phyloP scores from a whole-genome alignment of 2,329 filamentous ascomycete species.

The Zalaria obscura region DNA sequence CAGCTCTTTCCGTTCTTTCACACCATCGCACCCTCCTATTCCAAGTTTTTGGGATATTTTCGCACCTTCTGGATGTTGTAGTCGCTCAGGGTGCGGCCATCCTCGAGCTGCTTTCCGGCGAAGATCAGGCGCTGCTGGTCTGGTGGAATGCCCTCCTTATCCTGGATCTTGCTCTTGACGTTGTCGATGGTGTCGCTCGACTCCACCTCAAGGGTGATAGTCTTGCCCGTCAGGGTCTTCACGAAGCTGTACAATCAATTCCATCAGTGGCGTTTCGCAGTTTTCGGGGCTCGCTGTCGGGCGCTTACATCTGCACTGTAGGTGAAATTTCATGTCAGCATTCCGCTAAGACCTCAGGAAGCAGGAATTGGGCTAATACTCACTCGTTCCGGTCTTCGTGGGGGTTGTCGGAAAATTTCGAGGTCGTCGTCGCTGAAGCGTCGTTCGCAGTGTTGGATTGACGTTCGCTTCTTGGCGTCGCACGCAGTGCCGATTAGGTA shows the following conservation, averaged over 20 bases:
- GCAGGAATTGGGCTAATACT: too few species aligned
- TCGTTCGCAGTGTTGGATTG: too few species aligned
- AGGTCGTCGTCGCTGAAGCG: too few species aligned
- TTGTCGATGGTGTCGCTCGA: slow-evolving; percentile 99
- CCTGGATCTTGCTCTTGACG: slow-evolving; percentile 94
- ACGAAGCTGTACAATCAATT: slow-evolving; percentile 48
- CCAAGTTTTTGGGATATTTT: neutral
- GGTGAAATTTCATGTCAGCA: too few species aligned
- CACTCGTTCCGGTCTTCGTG: too few species aligned
- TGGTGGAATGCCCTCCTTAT: slow-evolving; percentile 99
- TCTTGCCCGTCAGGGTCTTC: slow-evolving; percentile 98
- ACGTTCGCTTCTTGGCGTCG: too few species aligned
- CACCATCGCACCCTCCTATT: neutral
- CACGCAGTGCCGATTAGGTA: too few species aligned
- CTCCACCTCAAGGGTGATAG: slow-evolving; percentile 99
- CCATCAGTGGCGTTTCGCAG: too few species aligned
- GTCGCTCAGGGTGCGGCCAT: slow-evolving; percentile 95
- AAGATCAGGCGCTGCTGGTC: slow-evolving; percentile 99
- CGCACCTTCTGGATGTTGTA: slow-evolving; percentile 99
- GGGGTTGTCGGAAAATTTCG: too few species aligned
- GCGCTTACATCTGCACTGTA: too few species aligned
- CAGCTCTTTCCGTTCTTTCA: neutral
- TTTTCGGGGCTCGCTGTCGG: too few species aligned
- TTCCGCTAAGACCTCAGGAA: too few species aligned
- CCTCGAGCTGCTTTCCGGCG: slow-evolving; percentile 99